A percentile compares a stretch with the other conserved stretches of the same genome.
Conservation (phyloP, 805 yeast species). For the Yarrowia sp. region DNA sequence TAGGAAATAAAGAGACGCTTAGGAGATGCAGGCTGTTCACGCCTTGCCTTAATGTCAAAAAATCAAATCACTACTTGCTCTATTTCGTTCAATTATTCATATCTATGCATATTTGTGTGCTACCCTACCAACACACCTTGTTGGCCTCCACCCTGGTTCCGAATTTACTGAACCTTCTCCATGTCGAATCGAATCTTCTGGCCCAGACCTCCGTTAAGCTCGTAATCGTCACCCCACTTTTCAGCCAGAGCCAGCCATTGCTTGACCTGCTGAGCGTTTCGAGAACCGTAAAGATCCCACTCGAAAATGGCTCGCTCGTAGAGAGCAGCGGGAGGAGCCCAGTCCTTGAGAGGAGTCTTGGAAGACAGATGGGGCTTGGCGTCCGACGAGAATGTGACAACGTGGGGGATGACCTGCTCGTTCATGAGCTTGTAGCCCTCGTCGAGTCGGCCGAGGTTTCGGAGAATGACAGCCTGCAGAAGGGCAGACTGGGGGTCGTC, state of each 20-base stretch:
- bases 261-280: constrained; percentile 50
- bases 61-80: background rate
- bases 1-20: too few species aligned
- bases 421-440: constrained; percentile 64
- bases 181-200: constrained; percentile 19
- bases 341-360: constrained; percentile 61
- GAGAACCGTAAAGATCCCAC: constrained; percentile 61
- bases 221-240: constrained; percentile 78
- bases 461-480: constrained; percentile 50
- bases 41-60: too few species aligned
- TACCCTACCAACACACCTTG: background rate
- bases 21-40: too few species aligned
- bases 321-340: constrained; percentile 82
- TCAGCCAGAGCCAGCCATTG: constrained; percentile 73
- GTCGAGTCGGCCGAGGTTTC: constrained; percentile 47
- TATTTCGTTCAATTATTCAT: background rate
- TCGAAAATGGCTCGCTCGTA: constrained; percentile 80
- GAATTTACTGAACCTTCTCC: constrained; percentile 21
- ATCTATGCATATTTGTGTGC: constrained; percentile 18
- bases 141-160: constrained; percentile 1
- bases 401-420: constrained; percentile 47
- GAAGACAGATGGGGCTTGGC: constrained; percentile 36
- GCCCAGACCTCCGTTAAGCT: constrained; percentile 47
- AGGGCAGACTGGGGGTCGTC: constrained; percentile 40
- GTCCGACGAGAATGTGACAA: constrained; percentile 39